A percentile compares a stretch with the other conserved stretches of the same genome.
Conservation (phyloP, 176 grass and related monocot species). For the Cenchrus fungigraminus region DNA sequence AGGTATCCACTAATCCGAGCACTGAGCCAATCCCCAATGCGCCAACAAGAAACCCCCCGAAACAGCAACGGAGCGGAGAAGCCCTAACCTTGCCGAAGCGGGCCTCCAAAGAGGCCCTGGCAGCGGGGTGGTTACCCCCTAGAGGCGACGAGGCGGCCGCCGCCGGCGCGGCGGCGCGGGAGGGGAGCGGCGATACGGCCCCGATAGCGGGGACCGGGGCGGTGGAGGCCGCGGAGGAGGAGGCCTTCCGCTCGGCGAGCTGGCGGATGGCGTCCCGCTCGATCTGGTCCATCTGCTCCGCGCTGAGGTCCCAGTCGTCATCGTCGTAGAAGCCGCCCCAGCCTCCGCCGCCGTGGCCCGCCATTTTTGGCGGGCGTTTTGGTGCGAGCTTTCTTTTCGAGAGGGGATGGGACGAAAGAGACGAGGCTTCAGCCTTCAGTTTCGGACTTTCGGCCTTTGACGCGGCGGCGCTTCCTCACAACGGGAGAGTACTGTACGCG, state of each 20-base stretch:
- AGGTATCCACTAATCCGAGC: neutral
- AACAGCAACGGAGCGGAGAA: neutral
- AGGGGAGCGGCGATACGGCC: conserved; percentile 47
- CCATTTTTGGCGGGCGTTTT: conserved; percentile 43
- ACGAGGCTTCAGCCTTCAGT: neutral
- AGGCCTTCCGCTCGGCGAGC: conserved; percentile 74
- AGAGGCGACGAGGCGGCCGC: conserved; percentile 23
- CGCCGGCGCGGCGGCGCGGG: conserved; percentile 29
- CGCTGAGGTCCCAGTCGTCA: conserved; percentile 83
- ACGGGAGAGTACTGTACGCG: too few species aligned
- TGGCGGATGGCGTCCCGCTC: conserved; percentile 82
- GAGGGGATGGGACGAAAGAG: neutral
- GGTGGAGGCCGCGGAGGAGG: conserved; percentile 55
- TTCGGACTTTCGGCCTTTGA: too few species aligned
- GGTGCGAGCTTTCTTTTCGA: conserved; percentile 3
- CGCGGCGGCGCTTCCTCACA: too few species aligned
- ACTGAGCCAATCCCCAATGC: neutral
- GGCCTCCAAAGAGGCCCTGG: conserved; percentile 53
- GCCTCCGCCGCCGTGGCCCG: conserved; percentile 32
- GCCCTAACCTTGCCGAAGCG: conserved; percentile 67
- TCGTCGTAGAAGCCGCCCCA: conserved; percentile 39
- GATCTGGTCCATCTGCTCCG: conserved; percentile 79
- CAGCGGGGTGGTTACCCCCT: conserved; percentile 46
- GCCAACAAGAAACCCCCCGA: neutral
- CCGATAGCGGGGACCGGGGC: conserved; percentile 29